Percentiles rank a stretch among this genome's conserved stretches.
Conservation (phyloP, 371 early-diverging fungal species). For the Phascolomyces articulosus region DNA sequence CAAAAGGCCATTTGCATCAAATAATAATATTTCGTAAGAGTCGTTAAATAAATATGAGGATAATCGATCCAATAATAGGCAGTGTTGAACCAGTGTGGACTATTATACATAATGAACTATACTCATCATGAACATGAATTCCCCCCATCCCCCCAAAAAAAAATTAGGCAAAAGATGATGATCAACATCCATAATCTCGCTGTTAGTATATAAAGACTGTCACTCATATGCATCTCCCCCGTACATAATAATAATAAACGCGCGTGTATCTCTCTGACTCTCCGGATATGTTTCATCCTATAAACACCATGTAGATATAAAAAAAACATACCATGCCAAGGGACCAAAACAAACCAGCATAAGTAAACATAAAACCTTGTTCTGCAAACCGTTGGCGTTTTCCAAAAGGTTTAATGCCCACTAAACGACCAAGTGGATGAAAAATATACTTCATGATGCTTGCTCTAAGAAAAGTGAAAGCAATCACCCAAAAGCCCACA, state of each 20-base stretch:
- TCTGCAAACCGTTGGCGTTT: conserved; percentile 71
- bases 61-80: conserved; percentile 71
- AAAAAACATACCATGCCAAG: conserved; percentile 67
- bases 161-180: too few relatives aligned
- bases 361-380: conserved; percentile 61
- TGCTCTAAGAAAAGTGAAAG: conserved; percentile 73
- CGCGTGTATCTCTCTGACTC: neutral
- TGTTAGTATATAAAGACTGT: neutral
- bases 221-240: neutral
- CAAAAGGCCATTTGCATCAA: conserved; percentile 82
- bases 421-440: conserved; percentile 56
- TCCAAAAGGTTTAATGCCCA: conserved; percentile 49
- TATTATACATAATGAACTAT: conserved; percentile 60
- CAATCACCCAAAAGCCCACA: conserved; percentile 68
- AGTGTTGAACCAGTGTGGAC: conserved; percentile 74
- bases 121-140: neutral
- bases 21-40: conserved; percentile 76
- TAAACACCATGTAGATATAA: neutral
- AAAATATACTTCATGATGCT: conserved; percentile 60
- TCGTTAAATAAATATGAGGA: conserved; percentile 60
- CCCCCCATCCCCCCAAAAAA: neutral
- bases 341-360: conserved; percentile 62
- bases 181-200: too few relatives aligned
- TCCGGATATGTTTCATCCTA: neutral
- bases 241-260: neutral